Evolutionary conservation across 1,139 yeast genomes (phyloP).

Genomic region (Geotrichum aggregatum): DNA sequence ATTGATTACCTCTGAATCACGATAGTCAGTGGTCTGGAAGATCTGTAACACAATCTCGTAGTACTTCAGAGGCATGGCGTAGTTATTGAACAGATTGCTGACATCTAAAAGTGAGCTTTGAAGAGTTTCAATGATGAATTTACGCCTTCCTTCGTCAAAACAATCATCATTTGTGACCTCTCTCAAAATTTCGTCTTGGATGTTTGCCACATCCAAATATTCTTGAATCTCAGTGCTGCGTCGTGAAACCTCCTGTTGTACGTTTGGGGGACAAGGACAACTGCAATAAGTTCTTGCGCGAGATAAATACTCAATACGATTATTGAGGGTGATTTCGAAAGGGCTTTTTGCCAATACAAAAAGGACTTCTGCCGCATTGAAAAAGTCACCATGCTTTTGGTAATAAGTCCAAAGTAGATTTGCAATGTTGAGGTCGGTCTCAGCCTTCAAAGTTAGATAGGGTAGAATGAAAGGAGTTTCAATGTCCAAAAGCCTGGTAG

Average conservation of each 20-base stretch:
- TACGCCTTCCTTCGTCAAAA: conserved; percentile 45
- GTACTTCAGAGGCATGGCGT: conserved; percentile 83
- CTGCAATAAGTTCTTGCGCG: conserved; percentile 92
- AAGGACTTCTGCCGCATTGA: conserved; percentile 78
- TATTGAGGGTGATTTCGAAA: conserved; percentile 61
- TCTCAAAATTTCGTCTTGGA: conserved; percentile 76
- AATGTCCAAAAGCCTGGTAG: conserved; percentile 71
- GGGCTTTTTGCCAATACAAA: conserved; percentile 70
- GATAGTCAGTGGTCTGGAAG: conserved; percentile 70
- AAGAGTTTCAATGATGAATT: conserved; percentile 51
- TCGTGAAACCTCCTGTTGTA: conserved; percentile 57
- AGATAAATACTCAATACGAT: conserved; percentile 82
- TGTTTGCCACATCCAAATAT: conserved; percentile 77
- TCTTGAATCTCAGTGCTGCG: conserved; percentile 70
- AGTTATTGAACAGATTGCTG: conserved; percentile 78
- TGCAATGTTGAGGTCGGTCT: conserved; percentile 64
- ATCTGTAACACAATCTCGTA: conserved; percentile 74
- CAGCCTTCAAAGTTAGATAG: conserved; percentile 71
- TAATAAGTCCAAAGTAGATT: conserved; percentile 85
- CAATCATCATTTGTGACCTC: conserved; percentile 58
- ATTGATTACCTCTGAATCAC: conserved; percentile 40
- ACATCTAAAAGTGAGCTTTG: conserved; percentile 64
- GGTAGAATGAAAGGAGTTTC: conserved; percentile 77
- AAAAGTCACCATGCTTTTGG: conserved; percentile 74
- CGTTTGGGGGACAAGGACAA: conserved; percentile 72